Conservation (phyloP, 495 filamentous ascomycete species). For the Lasiosphaeriaceae sp. region DNA sequence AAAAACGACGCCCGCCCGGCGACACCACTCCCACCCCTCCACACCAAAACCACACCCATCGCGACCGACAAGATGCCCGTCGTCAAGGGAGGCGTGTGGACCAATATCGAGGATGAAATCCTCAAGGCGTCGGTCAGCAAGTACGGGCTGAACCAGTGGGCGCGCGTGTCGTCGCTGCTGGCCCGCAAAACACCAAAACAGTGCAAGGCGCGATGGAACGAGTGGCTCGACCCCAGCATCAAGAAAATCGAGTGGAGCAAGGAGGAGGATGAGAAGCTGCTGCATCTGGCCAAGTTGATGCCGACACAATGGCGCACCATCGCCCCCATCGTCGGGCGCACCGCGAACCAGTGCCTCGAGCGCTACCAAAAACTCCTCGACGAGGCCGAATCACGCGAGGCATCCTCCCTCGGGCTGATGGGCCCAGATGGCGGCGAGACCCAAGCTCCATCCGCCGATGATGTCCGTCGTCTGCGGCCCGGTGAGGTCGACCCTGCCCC, state of each 20-base stretch:
- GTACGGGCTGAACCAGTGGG: conserved; percentile 98
- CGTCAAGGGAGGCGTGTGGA: conserved; percentile 97
- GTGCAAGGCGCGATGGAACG: conserved; percentile 96
- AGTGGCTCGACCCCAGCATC: conserved; percentile 97
- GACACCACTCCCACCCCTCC: background rate
- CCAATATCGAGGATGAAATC: conserved; percentile 79
- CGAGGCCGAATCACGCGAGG: conserved; percentile 87
- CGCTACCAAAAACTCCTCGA: conserved; percentile 95
- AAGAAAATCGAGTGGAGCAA: conserved; percentile 98
- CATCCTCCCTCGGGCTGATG: conserved; percentile 73
- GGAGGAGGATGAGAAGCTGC: conserved; percentile 96
- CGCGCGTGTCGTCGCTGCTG: conserved; percentile 93
- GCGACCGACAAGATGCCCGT: conserved; percentile 70
- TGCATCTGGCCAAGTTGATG: conserved; percentile 97
- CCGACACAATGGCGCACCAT: conserved; percentile 99
- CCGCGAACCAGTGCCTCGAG: conserved; percentile 94
- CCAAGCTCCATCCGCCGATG: conserved; percentile 84
- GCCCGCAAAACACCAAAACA: conserved; percentile 98
- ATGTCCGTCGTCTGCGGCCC: conserved; percentile 83
- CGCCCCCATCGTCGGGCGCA: conserved; percentile 92
- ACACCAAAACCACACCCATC: background rate
- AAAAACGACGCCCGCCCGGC: background rate
- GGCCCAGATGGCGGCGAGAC: conserved; percentile 87
- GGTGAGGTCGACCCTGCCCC: conserved; percentile 95
- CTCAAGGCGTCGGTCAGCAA: conserved; percentile 95